These are phyloP conservation scores for Schwanniomyces sp. DNA, from an alignment of 805 yeast genomes.

Conservation along the genomic window DNA sequence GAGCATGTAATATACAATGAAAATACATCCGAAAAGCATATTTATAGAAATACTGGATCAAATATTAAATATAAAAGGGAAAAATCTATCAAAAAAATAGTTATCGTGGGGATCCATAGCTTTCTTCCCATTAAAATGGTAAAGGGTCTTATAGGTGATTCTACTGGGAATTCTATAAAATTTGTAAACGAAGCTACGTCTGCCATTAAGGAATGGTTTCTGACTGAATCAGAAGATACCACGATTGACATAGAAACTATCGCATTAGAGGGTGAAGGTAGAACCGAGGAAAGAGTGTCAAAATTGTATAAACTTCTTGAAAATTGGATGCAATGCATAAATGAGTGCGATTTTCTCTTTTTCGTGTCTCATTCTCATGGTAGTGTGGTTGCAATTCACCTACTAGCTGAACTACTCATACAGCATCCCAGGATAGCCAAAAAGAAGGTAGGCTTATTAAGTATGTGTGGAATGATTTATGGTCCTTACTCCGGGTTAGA, in stretches of 20 bases:
- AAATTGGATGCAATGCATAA: slow-evolving; percentile 33
- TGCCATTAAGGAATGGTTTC: slow-evolving; percentile 29
- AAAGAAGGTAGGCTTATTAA: slow-evolving; percentile 30
- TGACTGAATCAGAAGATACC: slow-evolving; percentile 6
- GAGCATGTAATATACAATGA: slow-evolving; percentile 20
- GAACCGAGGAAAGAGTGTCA: slow-evolving; percentile 26
- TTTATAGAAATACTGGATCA: slow-evolving; percentile 16
- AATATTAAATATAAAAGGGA: slow-evolving; percentile 9
- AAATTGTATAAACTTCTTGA: slow-evolving; percentile 22
- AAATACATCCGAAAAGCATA: slow-evolving; percentile 23
- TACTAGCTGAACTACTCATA: slow-evolving; percentile 21
- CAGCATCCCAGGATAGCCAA: slow-evolving; percentile 1
- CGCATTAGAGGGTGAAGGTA: slow-evolving; percentile 43
- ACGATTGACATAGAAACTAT: slow-evolving; percentile 30
- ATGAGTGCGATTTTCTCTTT: slow-evolving; percentile 30
- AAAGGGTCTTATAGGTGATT: slow-evolving; percentile 32
- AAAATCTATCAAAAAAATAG: slow-evolving; percentile 17
- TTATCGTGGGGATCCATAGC: slow-evolving; percentile 38
- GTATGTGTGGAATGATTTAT: slow-evolving; percentile 33
- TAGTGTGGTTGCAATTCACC: slow-evolving; percentile 28
- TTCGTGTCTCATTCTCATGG: slow-evolving; percentile 36
- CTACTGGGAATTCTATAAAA: slow-evolving; percentile 34
- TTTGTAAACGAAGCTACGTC: slow-evolving; percentile 28
- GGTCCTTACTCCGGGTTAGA: slow-evolving; percentile 35
- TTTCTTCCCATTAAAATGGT: slow-evolving; percentile 42